phyloP scores from a whole-genome alignment of 192 early-diverging fungal species.

The Obelidium mucronatum region DNA sequence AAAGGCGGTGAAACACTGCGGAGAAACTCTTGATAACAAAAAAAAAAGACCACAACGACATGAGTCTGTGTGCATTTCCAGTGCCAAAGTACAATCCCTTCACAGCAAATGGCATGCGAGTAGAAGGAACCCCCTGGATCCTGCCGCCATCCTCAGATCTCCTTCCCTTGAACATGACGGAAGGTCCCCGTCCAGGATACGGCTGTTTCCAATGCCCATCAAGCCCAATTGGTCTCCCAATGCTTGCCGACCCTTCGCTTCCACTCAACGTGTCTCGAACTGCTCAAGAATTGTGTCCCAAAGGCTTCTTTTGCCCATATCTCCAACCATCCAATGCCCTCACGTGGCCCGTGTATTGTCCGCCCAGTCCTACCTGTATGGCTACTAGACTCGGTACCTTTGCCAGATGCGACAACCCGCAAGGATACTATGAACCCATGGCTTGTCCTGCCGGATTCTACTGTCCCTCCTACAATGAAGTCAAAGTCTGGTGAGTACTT shows the following conservation, averaged over 20 bases:
- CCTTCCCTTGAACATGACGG: not conserved
- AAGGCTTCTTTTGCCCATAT: conserved; percentile 38
- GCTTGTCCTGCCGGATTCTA: conserved; percentile 46
- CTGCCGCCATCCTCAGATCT: conserved; percentile 8
- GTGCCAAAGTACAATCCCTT: conserved; percentile 12
- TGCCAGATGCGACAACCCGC: conserved; percentile 16
- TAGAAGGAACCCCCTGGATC: conserved; percentile 13
- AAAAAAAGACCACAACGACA: not conserved
- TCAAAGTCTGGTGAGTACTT: conserved; percentile 39
- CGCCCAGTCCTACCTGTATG: not conserved
- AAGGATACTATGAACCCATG: conserved; percentile 47
- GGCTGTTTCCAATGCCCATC: conserved; percentile 25
- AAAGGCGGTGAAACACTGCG: not conserved
- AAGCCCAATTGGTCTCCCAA: conserved; percentile 11
- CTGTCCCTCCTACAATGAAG: conserved; percentile 39
- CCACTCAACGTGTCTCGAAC: not conserved
- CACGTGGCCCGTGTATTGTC: conserved; percentile 34
- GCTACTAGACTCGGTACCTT: not conserved
- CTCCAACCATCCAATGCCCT: not conserved
- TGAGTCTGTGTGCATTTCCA: not conserved
- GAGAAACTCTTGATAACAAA: not conserved
- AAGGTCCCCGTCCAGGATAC: conserved; percentile 2
- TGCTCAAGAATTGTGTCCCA: conserved; percentile 6
- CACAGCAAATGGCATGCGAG: not conserved
- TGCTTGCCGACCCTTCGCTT: not conserved